Base-by-base conservation (phyloP, 106 monocot species). In the Gastrodia elata region DNA sequence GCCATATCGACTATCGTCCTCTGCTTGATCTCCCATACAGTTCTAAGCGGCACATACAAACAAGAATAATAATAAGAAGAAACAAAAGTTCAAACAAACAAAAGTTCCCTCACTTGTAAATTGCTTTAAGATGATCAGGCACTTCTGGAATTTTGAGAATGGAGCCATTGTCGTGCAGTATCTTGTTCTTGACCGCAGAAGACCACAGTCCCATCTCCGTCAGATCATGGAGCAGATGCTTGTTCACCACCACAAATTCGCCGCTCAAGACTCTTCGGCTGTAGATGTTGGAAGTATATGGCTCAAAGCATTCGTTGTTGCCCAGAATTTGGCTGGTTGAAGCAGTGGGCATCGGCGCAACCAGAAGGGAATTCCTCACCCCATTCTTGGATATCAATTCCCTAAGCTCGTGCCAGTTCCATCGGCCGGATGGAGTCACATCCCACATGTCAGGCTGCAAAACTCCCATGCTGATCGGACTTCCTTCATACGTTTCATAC, bases 251-350 rank as follows among this genome's bases (percentile, higher is more conserved):
- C 43, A 91, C 94, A 72, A 95, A 95, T 72, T 95, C 94, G 27
- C 94, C 94, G 26, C 94, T 91, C n/a, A 97, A 69, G 65, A 97
- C 92, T 65, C 97, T 82, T 18, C 90, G 86, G 68, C 88, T 97
- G 68, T 97, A 97, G 39, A 70, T 70, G 27, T 41, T 70, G 25
- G 65, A 67, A 36, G 65, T 67, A 37, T 67, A 67, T 34, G 65
- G 65, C 37, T 67, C 65, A 67, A 67, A 67, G 30, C 65, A 67
- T n/a, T 67, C 65, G 10, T 67, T 67, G 30, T 97, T 97, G 7
- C 97, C 97, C 30, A 97, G 90, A 72, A 97, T 97, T 69, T 97
- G 97, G 68, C 97, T 97, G 4, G 97, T 97, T 71, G 97, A 97
- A 70, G 97, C 93, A 70, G 97, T 97, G 2, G 97, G 97, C 97